A percentile compares a stretch with the other conserved stretches of the same genome.
phyloP scores from a whole-genome alignment of 306 rosid genomes.

The Urtica urens region DNA sequence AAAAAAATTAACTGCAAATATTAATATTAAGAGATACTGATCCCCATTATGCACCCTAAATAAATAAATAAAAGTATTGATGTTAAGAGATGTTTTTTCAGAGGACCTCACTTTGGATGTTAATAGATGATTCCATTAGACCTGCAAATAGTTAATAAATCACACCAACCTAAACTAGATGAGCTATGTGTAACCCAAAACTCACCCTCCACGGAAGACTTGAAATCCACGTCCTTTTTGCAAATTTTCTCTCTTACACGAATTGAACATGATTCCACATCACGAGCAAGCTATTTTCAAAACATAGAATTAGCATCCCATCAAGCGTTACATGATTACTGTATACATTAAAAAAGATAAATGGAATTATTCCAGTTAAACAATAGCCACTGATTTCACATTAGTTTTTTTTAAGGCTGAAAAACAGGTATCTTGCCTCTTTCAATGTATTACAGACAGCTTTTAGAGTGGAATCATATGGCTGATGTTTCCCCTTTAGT shows the following conservation, averaged over 20 bases:
- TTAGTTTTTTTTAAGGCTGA: conserved; percentile 1
- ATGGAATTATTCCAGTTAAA: conserved; percentile 9
- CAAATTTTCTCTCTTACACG: conserved; percentile 30
- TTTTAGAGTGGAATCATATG: conserved; percentile 42
- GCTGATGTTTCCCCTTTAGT: conserved; percentile 53
- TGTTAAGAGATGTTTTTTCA: too few relatives aligned
- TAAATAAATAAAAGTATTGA: too few relatives aligned
- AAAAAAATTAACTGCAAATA: too few relatives aligned
- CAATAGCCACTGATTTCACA: background rate
- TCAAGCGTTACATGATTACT: conserved; percentile 17
- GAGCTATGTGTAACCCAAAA: conserved; percentile 2
- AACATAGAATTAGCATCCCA: conserved; percentile 16
- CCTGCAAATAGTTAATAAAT: too few relatives aligned
- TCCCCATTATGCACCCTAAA: too few relatives aligned
- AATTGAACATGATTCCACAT: conserved; percentile 55
- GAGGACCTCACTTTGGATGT: too few relatives aligned
- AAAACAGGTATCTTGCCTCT: conserved; percentile 32
- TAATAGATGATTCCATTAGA: too few relatives aligned
- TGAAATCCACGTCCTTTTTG: conserved; percentile 26
- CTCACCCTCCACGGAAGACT: conserved; percentile 37
- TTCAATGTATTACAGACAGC: conserved; percentile 70
- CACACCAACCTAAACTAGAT: too few relatives aligned
- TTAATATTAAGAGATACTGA: too few relatives aligned
- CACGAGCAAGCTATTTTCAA: conserved; percentile 48
- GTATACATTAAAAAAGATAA: conserved; percentile 8